A percentile compares a stretch with the other conserved stretches of the same genome.
Evolutionary conservation across 768 basidiomycete genomes (phyloP).

Genomic region (Cyclocybe cylindracea): DNA sequence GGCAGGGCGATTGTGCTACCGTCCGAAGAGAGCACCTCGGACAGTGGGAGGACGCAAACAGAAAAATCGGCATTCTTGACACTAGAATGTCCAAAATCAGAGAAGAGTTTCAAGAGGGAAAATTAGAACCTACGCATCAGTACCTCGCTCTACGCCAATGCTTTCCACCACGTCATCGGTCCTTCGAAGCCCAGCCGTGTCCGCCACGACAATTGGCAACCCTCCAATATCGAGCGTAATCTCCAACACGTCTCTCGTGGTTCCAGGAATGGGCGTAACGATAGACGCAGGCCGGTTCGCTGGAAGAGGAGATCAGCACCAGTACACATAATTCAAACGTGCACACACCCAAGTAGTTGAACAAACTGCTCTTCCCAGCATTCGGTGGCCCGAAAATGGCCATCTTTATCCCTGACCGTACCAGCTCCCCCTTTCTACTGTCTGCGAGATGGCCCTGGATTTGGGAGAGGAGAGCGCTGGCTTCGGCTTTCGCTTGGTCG

Average conservation of each 20-base stretch:
- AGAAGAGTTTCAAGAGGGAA: neutral
- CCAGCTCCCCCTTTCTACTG: constrained; percentile 77
- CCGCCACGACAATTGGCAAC: constrained; percentile 75
- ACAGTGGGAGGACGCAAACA: constrained; percentile 80
- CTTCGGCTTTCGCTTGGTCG: constrained; percentile 64
- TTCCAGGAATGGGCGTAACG: constrained; percentile 85
- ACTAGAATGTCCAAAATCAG: constrained; percentile 34
- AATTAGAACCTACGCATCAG: constrained; percentile 52
- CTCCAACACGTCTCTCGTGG: constrained; percentile 86
- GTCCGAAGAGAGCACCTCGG: constrained; percentile 33
- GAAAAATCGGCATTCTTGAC: constrained; percentile 68
- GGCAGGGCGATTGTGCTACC: constrained; percentile 36
- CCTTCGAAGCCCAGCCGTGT: constrained; percentile 82
- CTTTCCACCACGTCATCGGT: constrained; percentile 73
- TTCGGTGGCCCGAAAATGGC: constrained; percentile 94
- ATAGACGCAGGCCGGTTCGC: constrained; percentile 89
- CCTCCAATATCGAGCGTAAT: constrained; percentile 89
- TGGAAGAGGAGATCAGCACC: constrained; percentile 24
- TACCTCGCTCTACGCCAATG: constrained; percentile 80
- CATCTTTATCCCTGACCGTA: constrained; percentile 78
- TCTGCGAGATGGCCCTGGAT: constrained; percentile 67
- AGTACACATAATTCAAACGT: neutral
- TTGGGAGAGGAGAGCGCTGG: constrained; percentile 43
- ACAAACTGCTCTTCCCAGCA: constrained; percentile 88
- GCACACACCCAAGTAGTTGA: constrained; percentile 77